Base-by-base conservation (phyloP, 2,329 filamentous ascomycete species). In the Trichoderma koningiopsis region DNA sequence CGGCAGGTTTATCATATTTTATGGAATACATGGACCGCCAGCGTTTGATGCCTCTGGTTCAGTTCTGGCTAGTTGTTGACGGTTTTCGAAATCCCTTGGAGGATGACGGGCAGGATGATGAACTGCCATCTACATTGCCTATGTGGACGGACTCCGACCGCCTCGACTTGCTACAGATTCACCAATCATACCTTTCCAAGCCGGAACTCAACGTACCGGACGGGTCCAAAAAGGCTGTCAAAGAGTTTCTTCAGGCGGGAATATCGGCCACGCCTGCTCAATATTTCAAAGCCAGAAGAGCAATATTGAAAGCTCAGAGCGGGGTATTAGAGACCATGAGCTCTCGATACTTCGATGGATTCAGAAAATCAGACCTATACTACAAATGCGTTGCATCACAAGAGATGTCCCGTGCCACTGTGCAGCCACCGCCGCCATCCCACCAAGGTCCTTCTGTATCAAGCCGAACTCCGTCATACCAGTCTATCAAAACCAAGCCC, bases 1-100 rank as follows among this genome's bases (percentile, higher is more conserved):
- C 96, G 2, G 92, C 95, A 1, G 95, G 93, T 0, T 84, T 99
- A 10, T 98, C 96, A 2, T 99, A 97, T 78, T 98, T 99, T 81
- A 99, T 99, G 96, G 96, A 99, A 78, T 98, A 94, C 76, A 99
- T 99, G 96, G 96, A 99, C 78, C 90, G 96, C 53, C 92, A 94
- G 77, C 86, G 87, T 19, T 84, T 95, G 31, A 95, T 98, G 91
- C 87, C 92, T 16, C 83, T 97, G 58, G 94, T 99, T 6, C 96
- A 99, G 76, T 99, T 98, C 79, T 99, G 95, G 94, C 90, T 99
- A 52, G 96, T 98, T 3, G 96, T 98, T 6, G 96, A 99, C 80
- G 95, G 96, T 0, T 93, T 98, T 74, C 91, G 96, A 53, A 97
- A 96, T 74, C 96, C 96, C 0, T 83, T 99, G 3, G 96, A 99